Conservation (phyloP, 225 moss, liverwort and hornwort species). For the Ulota crispa region DNA sequence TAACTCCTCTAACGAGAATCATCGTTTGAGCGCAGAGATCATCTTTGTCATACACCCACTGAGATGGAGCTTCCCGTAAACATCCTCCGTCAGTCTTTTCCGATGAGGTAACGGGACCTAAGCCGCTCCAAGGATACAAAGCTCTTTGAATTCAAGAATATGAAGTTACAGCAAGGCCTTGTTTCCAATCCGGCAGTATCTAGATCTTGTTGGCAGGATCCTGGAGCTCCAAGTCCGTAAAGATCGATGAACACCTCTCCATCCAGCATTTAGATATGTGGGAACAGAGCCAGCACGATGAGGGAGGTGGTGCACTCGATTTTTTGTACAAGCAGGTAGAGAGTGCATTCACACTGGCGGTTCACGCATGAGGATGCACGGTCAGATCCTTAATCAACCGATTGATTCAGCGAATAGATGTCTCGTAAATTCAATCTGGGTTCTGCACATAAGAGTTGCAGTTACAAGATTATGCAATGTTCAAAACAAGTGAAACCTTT, state of each 20-base stretch:
- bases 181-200: conserved; percentile 12
- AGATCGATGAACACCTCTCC: conserved; percentile 6
- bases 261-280: conserved; percentile 12
- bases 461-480: background rate
- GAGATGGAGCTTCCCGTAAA: background rate
- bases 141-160: conserved; percentile 4
- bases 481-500: background rate
- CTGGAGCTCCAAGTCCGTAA: background rate
- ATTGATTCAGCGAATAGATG: conserved; percentile 41
- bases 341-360: background rate
- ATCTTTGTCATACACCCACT: background rate
- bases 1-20: background rate
- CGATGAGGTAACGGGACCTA: background rate
- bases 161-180: conserved; percentile 6
- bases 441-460: conserved; percentile 32
- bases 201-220: conserved; percentile 4
- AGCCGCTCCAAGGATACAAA: background rate
- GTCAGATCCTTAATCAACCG: conserved; percentile 18
- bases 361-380: background rate
- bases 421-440: conserved; percentile 48
- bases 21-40: conserved; percentile 12
- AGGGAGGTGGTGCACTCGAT: background rate
- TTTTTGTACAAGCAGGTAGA: background rate
- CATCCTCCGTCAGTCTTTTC: background rate
- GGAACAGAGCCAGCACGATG: conserved; percentile 1